Evolutionary conservation across 2,329 filamentous ascomycete species (phyloP).

Genomic region (Colletotrichum sp.): DNA sequence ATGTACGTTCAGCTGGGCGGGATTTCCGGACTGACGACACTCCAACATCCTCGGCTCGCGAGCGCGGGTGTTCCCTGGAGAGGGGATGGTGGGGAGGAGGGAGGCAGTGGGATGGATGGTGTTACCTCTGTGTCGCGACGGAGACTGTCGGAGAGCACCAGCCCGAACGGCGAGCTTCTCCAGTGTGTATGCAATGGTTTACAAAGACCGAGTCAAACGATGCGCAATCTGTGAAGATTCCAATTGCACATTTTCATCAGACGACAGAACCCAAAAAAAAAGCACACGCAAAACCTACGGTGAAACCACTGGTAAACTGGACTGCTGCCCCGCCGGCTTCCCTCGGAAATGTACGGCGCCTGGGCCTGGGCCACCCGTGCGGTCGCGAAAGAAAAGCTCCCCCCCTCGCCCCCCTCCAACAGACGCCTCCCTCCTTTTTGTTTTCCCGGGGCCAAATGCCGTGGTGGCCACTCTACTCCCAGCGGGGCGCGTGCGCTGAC

Average conservation of each 20-base stretch:
- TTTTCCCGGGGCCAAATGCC: constrained; percentile 8
- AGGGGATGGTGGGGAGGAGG: neutral
- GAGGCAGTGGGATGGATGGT: neutral
- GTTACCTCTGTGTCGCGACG: neutral
- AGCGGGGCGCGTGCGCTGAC: neutral
- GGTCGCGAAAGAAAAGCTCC: neutral
- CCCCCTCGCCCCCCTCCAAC: neutral
- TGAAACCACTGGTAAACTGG: neutral
- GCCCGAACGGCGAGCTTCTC: neutral
- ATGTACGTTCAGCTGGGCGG: neutral
- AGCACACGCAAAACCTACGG: neutral
- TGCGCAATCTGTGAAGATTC: neutral
- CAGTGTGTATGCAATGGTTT: neutral
- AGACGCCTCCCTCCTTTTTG: neutral
- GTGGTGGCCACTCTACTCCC: neutral
- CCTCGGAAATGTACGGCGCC: neutral
- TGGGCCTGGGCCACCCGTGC: neutral
- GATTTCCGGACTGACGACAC: neutral
- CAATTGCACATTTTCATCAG: neutral
- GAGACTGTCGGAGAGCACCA: neutral
- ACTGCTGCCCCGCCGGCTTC: neutral
- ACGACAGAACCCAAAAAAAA: neutral
- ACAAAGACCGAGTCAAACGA: neutral
- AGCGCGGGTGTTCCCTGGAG: neutral
- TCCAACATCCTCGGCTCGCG: neutral